These are phyloP conservation scores for Micractinium sp. DNA, from an alignment of 139 green algal genomes.

Conservation along the genomic window DNA sequence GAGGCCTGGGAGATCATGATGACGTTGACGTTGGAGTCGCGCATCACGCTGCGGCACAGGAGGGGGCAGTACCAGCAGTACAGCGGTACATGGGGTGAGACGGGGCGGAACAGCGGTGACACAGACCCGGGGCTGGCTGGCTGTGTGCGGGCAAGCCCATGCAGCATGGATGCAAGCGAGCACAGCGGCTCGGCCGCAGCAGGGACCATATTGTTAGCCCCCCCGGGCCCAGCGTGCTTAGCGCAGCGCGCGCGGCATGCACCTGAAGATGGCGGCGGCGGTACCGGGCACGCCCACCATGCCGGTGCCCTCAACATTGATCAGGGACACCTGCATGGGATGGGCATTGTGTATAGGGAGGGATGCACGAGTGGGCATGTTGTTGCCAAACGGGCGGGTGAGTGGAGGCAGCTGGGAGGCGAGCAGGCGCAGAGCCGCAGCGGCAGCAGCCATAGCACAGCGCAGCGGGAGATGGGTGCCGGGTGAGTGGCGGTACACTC, in stretches of 20 bases:
- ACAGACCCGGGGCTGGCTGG: too few relatives aligned
- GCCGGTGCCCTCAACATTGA: slow-evolving; percentile 97
- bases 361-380: background rate
- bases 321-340: slow-evolving; percentile 60
- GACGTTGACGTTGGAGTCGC: slow-evolving; percentile 92
- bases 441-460: too few relatives aligned
- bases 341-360: background rate
- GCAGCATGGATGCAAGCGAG: background rate
- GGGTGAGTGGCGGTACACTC: background rate
- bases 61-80: slow-evolving; percentile 1
- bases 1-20: slow-evolving; percentile 97
- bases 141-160: background rate
- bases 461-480: too few relatives aligned
- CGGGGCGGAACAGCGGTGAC: too few relatives aligned
- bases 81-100: background rate
- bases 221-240: too few relatives aligned
- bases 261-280: slow-evolving; percentile 86
- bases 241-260: background rate
- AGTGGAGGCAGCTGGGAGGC: background rate
- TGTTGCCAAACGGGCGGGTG: background rate
- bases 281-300: slow-evolving; percentile 98
- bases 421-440: background rate
- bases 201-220: background rate
- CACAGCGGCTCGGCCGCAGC: background rate
- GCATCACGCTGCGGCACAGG: slow-evolving; percentile 59